phyloP scores from a whole-genome alignment of 2,329 filamentous ascomycete genomes.

The Microascus cirrosus region DNA sequence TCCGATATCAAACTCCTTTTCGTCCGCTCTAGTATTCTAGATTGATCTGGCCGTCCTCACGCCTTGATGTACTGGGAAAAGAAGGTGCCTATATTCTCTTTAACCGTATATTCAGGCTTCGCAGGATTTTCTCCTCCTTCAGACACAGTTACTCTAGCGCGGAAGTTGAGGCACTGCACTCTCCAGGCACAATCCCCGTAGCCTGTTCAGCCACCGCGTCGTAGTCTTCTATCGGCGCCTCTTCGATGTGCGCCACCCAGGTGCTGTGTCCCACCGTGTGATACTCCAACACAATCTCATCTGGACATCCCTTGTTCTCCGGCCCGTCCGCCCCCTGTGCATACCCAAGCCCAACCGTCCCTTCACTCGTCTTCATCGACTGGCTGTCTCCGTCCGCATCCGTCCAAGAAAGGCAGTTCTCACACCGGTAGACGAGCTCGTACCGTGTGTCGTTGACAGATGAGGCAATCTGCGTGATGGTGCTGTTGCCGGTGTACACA shows the following conservation, averaged over 20 bases:
- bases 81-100: too few relatives aligned
- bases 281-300: conserved; percentile 19
- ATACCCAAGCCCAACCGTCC: conserved; percentile 40
- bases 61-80: too few relatives aligned
- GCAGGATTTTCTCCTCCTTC: too few relatives aligned
- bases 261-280: conserved; percentile 1
- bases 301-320: conserved; percentile 26
- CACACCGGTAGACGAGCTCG: conserved; percentile 33
- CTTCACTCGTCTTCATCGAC: conserved; percentile 29
- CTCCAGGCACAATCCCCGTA: too few relatives aligned
- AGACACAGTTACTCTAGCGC: too few relatives aligned
- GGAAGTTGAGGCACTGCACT: too few relatives aligned
- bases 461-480: conserved; percentile 46
- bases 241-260: background rate
- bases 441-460: conserved; percentile 47
- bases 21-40: too few relatives aligned
- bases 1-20: too few relatives aligned
- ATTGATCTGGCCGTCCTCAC: too few relatives aligned
- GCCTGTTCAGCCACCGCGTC: background rate
- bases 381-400: conserved; percentile 29
- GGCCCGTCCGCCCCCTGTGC: conserved; percentile 36
- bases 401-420: conserved; percentile 31
- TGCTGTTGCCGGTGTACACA: conserved; percentile 43
- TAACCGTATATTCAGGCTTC: too few relatives aligned
- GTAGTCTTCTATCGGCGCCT: background rate